A percentile compares a stretch with the other conserved stretches of the same genome.
Evolutionary conservation across 306 rosid genomes (phyloP).

Genomic region (Senna siamea): DNA sequence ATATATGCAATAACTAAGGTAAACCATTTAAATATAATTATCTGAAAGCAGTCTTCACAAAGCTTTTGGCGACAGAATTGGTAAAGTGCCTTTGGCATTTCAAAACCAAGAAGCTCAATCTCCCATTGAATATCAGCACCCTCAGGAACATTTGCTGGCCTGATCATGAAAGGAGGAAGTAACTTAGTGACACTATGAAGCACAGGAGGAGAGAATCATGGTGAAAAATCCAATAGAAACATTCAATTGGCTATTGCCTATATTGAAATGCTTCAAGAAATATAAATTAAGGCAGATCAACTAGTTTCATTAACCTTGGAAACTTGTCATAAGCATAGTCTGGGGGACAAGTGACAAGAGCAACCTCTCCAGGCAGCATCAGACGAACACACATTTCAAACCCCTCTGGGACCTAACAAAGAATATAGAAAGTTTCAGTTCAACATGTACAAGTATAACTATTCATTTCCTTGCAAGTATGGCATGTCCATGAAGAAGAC

Average conservation of each 20-base stretch:
- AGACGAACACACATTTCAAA: conserved; percentile 93
- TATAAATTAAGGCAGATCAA: conserved; percentile 16
- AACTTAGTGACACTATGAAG: conserved; percentile 33
- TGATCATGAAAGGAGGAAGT: conserved; percentile 39
- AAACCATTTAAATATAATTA: conserved; percentile 29
- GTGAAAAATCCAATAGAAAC: conserved; percentile 5
- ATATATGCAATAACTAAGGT: not conserved
- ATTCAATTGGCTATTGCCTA: conserved; percentile 13
- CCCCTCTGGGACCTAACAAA: conserved; percentile 83
- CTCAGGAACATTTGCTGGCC: conserved; percentile 87
- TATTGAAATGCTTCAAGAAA: conserved; percentile 28
- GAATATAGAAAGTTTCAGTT: conserved; percentile 14
- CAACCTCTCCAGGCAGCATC: conserved; percentile 95
- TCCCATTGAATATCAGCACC: conserved; percentile 94
- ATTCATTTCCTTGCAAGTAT: conserved; percentile 32
- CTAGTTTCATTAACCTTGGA: conserved; percentile 59
- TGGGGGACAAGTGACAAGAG: conserved; percentile 90
- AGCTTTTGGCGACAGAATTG: not conserved
- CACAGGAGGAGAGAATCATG: conserved; percentile 30
- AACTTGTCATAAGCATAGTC: conserved; percentile 98
- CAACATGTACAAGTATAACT: conserved; percentile 2
- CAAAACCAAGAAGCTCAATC: conserved; percentile 94
- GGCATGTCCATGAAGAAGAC: conserved; percentile 22
- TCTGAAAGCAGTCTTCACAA: not conserved
- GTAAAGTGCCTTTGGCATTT: conserved; percentile 77